phyloP scores from a whole-genome alignment of 176 grass and related monocot species.

The Raddia distichophylla region DNA sequence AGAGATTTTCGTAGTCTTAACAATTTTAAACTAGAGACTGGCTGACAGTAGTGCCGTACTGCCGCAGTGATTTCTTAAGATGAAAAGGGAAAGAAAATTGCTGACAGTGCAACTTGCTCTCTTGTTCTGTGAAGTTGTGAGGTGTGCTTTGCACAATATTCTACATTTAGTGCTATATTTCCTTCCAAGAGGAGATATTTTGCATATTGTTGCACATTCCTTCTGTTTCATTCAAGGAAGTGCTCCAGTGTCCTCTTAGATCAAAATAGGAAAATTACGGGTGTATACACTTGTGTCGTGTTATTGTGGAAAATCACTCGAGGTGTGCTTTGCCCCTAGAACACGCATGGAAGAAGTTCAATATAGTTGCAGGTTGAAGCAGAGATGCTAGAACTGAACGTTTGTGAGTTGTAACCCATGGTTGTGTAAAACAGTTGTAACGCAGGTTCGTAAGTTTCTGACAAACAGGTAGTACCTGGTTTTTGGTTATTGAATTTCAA shows the following conservation, averaged over 20 bases:
- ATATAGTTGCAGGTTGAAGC: not conserved
- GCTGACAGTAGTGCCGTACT: not conserved
- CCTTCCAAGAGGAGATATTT: not conserved
- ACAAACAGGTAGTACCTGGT: not conserved
- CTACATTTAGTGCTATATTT: not conserved
- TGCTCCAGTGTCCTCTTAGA: constrained; percentile 21
- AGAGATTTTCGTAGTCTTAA: not conserved
- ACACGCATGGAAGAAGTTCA: not conserved
- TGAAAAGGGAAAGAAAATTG: not conserved
- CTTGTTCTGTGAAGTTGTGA: constrained; percentile 3
- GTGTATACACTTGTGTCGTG: not conserved
- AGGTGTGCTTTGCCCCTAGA: constrained; percentile 2
- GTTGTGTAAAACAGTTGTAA: not conserved
- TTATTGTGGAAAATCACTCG: not conserved
- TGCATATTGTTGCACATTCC: constrained; percentile 22
- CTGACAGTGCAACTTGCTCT: constrained; percentile 16
- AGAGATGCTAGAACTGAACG: not conserved
- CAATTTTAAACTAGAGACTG: constrained; percentile 17
- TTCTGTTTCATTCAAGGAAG: constrained; percentile 33
- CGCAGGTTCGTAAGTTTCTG: not conserved
- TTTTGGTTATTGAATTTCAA: not conserved
- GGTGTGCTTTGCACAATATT: not conserved
- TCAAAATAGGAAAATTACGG: constrained; percentile 12
- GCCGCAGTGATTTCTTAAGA: not conserved
- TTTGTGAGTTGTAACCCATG: not conserved